These are phyloP conservation scores for Alloteropsis angusta DNA, from an alignment of 202 grass and related monocot species.

Conservation along the genomic window DNA sequence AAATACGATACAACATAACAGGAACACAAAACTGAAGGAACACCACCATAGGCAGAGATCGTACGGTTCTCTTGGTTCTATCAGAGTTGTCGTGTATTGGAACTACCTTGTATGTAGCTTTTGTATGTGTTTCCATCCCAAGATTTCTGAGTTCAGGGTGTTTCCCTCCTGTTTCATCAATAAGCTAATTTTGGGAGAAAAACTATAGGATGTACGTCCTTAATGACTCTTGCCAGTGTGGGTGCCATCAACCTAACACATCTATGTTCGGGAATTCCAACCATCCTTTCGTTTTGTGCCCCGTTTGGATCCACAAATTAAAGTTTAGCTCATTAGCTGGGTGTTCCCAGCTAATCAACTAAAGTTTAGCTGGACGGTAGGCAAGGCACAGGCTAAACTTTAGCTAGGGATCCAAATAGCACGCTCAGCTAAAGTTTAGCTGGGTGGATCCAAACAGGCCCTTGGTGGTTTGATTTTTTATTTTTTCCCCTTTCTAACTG, in stretches of 20 bases:
- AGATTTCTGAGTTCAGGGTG: not conserved
- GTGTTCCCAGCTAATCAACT: no score
- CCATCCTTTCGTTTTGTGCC: not conserved
- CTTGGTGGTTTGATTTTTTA: not conserved
- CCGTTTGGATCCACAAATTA: no score
- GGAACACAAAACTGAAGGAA: no score
- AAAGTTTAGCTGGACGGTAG: no score
- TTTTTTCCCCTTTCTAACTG: not conserved
- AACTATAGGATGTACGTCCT: not conserved
- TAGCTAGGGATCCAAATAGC: no score
- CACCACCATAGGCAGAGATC: no score
- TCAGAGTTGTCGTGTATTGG: not conserved
- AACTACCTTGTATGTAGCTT: not conserved
- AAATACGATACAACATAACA: no score
- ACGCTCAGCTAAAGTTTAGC: no score
- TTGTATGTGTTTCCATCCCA: not conserved
- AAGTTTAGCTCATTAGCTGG: no score
- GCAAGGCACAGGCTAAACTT: no score
- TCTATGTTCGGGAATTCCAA: not conserved
- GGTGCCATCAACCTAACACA: no score
- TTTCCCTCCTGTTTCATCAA: not conserved
- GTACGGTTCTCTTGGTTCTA: not conserved
- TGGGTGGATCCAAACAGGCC: no score
- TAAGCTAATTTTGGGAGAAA: not conserved
- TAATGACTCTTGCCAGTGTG: not conserved